Evolutionary conservation across 2,329 filamentous ascomycete genomes (phyloP).

Genomic region (Exophiala alcalophila): DNA sequence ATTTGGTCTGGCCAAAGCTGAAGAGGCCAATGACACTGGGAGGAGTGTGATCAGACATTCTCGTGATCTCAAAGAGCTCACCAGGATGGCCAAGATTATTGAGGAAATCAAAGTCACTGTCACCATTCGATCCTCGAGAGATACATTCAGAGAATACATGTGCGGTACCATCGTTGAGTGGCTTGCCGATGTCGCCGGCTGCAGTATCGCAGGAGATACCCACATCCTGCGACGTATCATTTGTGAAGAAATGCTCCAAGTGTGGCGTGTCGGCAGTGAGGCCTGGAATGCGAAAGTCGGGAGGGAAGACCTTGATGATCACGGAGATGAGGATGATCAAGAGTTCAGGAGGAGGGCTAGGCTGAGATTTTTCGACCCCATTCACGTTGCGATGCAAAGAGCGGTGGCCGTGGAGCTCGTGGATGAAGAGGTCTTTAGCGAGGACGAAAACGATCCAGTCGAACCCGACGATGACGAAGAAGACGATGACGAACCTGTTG

Average conservation of each 20-base stretch:
- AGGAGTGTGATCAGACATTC: conserved; percentile 79
- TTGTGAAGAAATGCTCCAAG: conserved; percentile 85
- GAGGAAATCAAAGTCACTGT: conserved; percentile 96
- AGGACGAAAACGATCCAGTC: conserved; percentile 46
- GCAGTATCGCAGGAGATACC: conserved; percentile 75
- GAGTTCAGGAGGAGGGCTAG: conserved; percentile 40
- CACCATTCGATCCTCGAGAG: conserved; percentile 86
- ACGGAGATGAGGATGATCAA: conserved; percentile 60
- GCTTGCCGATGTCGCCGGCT: conserved; percentile 89
- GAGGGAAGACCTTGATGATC: conserved; percentile 76
- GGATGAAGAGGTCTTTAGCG: conserved; percentile 35
- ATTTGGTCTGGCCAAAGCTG: conserved; percentile 71
- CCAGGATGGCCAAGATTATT: conserved; percentile 78
- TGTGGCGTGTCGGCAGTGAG: conserved; percentile 82
- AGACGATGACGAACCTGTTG: conserved; percentile 32
- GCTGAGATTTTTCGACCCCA: conserved; percentile 40
- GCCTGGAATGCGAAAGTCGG: conserved; percentile 77
- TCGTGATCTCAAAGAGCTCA: conserved; percentile 66
- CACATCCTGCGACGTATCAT: conserved; percentile 75
- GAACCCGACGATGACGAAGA: conserved; percentile 39
- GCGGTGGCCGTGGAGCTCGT: conserved; percentile 42
- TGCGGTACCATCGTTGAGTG: conserved; percentile 96
- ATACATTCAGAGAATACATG: conserved; percentile 98
- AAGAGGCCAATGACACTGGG: conserved; percentile 85
- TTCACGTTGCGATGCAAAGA: conserved; percentile 39